Evolutionary conservation across 2,329 filamentous ascomycete species (phyloP).

Genomic region (Simplicillium sp.): DNA sequence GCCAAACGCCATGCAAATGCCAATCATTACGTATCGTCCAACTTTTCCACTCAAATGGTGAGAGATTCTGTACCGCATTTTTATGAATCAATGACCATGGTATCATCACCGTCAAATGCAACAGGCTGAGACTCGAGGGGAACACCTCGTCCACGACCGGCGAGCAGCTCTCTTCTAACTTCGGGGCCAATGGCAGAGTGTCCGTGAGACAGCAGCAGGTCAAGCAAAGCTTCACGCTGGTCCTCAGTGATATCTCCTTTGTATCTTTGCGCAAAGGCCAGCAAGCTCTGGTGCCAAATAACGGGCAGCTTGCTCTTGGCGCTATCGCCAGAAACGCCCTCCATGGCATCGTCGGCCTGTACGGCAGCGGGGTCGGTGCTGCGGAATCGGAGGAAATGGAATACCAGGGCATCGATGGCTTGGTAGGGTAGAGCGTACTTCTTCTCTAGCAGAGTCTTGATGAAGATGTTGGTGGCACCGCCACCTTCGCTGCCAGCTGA

Average conservation of each 20-base stretch:
- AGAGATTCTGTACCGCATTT: neutral
- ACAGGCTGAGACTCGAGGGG: conserved; percentile 45
- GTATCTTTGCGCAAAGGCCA: conserved; percentile 90
- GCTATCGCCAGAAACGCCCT: conserved; percentile 33
- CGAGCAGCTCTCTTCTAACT: conserved; percentile 78
- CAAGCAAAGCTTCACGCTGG: conserved; percentile 81
- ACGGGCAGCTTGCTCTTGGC: conserved; percentile 66
- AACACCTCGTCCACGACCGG: conserved; percentile 77
- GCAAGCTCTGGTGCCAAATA: conserved; percentile 88
- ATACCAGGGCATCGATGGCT: conserved; percentile 88
- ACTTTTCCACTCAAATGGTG: neutral
- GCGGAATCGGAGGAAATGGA: conserved; percentile 90
- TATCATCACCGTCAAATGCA: conserved; percentile 71
- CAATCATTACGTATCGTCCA: conserved; percentile 5
- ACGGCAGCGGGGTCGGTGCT: conserved; percentile 53
- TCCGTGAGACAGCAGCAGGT: conserved; percentile 74
- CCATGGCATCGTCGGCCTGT: conserved; percentile 43
- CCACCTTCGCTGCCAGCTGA: conserved; percentile 75
- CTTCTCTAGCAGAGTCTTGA: conserved; percentile 88
- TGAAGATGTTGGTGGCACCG: conserved; percentile 90
- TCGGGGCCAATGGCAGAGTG: conserved; percentile 87
- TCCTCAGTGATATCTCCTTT: conserved; percentile 95
- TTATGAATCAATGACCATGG: conserved; percentile 63
- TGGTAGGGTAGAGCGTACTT: conserved; percentile 94
- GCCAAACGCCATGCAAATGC: conserved; percentile 7